Evolutionary conservation across 164 flowering plant genomes (phyloP).

Genomic region (Stephania japonica): DNA sequence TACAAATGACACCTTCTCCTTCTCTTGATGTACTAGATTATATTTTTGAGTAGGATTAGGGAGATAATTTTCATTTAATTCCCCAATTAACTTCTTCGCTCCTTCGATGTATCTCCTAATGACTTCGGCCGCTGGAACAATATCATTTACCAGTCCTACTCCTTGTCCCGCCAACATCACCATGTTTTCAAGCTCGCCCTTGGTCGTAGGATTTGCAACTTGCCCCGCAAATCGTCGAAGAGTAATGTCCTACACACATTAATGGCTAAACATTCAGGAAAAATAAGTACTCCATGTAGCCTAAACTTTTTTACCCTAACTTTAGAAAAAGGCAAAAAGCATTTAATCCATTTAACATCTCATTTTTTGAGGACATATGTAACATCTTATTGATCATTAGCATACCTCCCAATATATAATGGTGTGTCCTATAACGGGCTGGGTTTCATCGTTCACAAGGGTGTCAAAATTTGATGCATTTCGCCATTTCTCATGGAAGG

Average conservation of each 20-base stretch:
- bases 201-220: slow-evolving; percentile 14
- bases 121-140: slow-evolving; percentile 23
- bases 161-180: slow-evolving; percentile 29
- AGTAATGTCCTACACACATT: slow-evolving; percentile 2
- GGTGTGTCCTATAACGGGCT: slow-evolving; percentile 14
- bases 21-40: slow-evolving; percentile 1
- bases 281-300: no score
- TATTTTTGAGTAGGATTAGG: background rate
- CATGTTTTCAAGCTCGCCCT: slow-evolving; percentile 13
- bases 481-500: slow-evolving; percentile 21
- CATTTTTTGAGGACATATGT: no score
- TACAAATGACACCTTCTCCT: background rate
- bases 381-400: no score
- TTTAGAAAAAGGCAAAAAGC: no score
- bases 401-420: slow-evolving; percentile 11
- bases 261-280: background rate
- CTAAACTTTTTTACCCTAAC: no score
- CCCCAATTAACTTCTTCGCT: slow-evolving; percentile 19
- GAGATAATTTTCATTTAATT: slow-evolving; percentile 12
- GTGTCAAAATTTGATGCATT: slow-evolving; percentile 2
- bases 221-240: slow-evolving; percentile 18
- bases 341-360: no score
- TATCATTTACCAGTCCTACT: slow-evolving; percentile 25
- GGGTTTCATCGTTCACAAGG: slow-evolving; percentile 11
- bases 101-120: slow-evolving; percentile 26